Conservation (phyloP, 805 yeast genomes). For the Zygotorulaspora danielsina region DNA sequence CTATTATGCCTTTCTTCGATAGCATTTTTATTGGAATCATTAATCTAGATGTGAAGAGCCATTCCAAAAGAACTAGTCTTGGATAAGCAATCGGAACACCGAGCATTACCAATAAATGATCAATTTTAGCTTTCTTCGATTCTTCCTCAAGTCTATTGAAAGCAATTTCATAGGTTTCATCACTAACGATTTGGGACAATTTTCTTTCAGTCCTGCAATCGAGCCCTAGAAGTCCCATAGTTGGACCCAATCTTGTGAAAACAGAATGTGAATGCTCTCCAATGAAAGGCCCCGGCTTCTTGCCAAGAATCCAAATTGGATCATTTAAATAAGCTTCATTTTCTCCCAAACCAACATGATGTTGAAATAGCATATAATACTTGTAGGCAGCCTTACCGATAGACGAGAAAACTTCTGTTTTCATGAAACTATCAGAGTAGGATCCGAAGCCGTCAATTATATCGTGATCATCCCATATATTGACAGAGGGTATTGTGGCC, state of each 20-base stretch:
- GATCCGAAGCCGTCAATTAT: conserved; percentile 96
- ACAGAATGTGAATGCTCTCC: conserved; percentile 61
- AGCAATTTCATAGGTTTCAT: conserved; percentile 52
- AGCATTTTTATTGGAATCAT: conserved; percentile 61
- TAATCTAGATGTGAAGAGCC: conserved; percentile 56
- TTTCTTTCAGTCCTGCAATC: conserved; percentile 93
- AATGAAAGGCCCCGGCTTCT: conserved; percentile 62
- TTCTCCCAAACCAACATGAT: conserved; percentile 56
- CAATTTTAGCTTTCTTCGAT: conserved; percentile 47
- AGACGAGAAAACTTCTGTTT: conserved; percentile 57
- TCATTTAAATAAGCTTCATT: conserved; percentile 41
- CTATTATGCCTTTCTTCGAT: conserved; percentile 57
- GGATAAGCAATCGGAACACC: conserved; percentile 97
- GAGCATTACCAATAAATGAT: conserved; percentile 75
- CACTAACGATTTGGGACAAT: conserved; percentile 50
- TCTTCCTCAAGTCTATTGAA: conserved; percentile 61
- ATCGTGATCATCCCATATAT: conserved; percentile 92
- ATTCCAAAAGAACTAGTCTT: conserved; percentile 85
- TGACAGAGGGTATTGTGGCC: conserved; percentile 79
- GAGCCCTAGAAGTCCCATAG: conserved; percentile 67
- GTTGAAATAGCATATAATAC: conserved; percentile 90
- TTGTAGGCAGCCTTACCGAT: conserved; percentile 78
- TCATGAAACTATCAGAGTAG: conserved; percentile 72
- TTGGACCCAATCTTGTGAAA: conserved; percentile 69
- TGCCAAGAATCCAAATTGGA: conserved; percentile 61